Evolutionary conservation across 139 green algal genomes (phyloP).

Genomic region (Auxenochlorella pyrenoidosa): DNA sequence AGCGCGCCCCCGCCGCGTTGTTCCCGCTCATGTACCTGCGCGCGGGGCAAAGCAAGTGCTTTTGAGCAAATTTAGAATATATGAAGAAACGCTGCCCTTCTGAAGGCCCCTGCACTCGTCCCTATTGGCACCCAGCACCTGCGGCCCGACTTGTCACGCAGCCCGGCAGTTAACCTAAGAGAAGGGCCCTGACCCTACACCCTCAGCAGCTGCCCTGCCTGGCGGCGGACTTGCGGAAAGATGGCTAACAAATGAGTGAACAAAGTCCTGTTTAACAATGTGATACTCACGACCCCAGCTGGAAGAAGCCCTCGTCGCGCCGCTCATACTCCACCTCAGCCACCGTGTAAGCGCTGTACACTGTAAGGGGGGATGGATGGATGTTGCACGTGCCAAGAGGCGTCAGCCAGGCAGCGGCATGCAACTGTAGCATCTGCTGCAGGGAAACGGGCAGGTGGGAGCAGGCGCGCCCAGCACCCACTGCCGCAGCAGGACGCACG

Average conservation of each 20-base stretch:
- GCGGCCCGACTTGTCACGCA: no score
- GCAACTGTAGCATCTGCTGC: background rate
- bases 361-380: background rate
- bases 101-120: no score
- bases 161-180: no score
- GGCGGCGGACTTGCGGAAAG: no score
- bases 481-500: background rate
- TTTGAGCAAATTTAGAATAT: no score
- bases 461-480: background rate
- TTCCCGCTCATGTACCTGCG: conserved; percentile 62
- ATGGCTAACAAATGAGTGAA: no score
- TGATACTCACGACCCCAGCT: conserved; percentile 43
- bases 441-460: background rate
- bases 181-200: no score
- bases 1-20: conserved; percentile 51
- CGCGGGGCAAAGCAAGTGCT: no score
- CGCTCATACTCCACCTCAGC: conserved; percentile 62
- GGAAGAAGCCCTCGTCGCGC: conserved; percentile 57
- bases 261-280: no score
- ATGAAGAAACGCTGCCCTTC: no score
- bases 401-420: background rate
- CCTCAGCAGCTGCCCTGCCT: no score
- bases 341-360: conserved; percentile 65
- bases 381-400: background rate
- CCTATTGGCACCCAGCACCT: no score